Evolutionary conservation across 129 eudicot genomes (phyloP).

Genomic region (Flaveria trinervia): DNA sequence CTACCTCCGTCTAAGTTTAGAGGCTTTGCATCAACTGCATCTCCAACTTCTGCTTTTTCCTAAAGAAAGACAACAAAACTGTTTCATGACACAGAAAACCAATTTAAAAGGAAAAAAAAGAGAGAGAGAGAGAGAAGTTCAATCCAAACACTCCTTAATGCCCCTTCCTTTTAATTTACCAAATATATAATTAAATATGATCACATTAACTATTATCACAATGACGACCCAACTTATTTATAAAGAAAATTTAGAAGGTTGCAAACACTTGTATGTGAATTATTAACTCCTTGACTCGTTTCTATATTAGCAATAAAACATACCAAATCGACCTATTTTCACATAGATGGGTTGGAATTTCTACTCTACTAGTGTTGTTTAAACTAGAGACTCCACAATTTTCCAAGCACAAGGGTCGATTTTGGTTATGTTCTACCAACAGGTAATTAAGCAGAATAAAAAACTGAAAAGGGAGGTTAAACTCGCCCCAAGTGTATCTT

Average conservation of each 20-base stretch:
- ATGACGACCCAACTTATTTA: not conserved
- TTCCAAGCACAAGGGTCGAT: slow-evolving; percentile 1
- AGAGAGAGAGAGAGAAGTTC: not conserved
- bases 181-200: not conserved
- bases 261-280: not conserved
- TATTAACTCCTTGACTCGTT: not conserved
- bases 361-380: not conserved
- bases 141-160: not conserved
- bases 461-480: not conserved
- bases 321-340: not conserved
- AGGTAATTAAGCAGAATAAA: not conserved
- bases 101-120: not conserved
- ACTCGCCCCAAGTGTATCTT: not conserved
- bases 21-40: slow-evolving; percentile 70
- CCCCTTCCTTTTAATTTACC: not conserved
- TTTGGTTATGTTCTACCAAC: not conserved
- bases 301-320: slow-evolving; percentile 5
- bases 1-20: slow-evolving; percentile 74
- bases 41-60: slow-evolving; percentile 80
- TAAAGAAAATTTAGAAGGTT: not conserved
- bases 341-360: not conserved
- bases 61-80: slow-evolving; percentile 35
- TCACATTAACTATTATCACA: not conserved
- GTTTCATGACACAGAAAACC: not conserved
- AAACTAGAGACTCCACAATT: not conserved